Base-by-base conservation (phyloP, 331 rosid genomes). In the Acacia concinna region DNA sequence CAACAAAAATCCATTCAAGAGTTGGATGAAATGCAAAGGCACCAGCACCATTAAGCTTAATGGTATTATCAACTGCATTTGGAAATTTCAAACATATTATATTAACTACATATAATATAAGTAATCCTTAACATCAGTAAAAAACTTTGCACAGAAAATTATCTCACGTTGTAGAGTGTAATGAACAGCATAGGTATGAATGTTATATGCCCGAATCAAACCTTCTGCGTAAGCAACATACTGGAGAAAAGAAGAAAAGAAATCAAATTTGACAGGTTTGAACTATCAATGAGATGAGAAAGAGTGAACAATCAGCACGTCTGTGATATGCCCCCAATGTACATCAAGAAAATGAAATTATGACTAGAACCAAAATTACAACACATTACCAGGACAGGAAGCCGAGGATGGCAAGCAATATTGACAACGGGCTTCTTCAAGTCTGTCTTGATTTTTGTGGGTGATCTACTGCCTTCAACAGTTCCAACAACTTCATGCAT, bases 401-500 rank as follows among this genome's bases (percentile, higher is more conserved):
- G 98, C 79, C 99, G 98, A 83, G 99, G 99, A 87, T 96, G 98
- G 87, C 99, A 96, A 59, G 98, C 94, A 82, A 96, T 92, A 86
- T 96, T 96, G 85, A 96, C 93, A 86, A 96, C 63, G 65, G 99
- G 98, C 82, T 93, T 96, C 90, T 96, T 96, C 89, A 96, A 81
- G 84, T 96, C 99, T 78, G 99, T 84, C 88, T 96, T 96, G 78
- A 96, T 93, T 85, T 93, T 96, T 79, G 99, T 96, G 28, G 99
- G 99, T 10, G 87, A 87, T 83, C 96, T 90, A 57, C 99, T 98
- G 2, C 99, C 99, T 89, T 96, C 99, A 65, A 96, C 89, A 49
- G 98, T 93, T 81, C 99, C 99, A 86, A 96, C 99, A 87, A 93
- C 99, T 96, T 81, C 88, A 84, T 80, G 79, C 80, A 78, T 81